Base-by-base conservation (phyloP, 139 green algal species). In the Chlorella sp. region DNA sequence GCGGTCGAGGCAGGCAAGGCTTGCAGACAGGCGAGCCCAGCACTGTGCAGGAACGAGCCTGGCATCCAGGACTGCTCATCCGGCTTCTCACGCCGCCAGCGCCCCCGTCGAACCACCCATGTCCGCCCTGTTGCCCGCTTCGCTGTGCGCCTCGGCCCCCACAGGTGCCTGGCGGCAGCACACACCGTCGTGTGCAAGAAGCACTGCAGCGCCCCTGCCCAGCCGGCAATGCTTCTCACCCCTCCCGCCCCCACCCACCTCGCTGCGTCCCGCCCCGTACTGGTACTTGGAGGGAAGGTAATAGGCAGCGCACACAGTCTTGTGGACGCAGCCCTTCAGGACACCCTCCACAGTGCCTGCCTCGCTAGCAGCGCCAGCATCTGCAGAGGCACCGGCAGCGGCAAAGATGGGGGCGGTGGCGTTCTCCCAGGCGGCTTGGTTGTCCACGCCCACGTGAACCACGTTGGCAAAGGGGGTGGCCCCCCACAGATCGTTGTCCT, bases 281-380 rank as follows among this genome's bases (percentile, higher is more conserved):
- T 66, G 64, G 64, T 80, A 81, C 84, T 88, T 88, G 40, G 40
- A 28, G n/a, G 84, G 84, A 39, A 88, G 84, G 68, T 48, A 88
- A 18, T 88, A 88, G 40, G 84, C 84, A 32, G 71, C 71, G 18
- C 84, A 88, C 68, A 81, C 84, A 3, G 71, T 80, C 39, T 36
- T 68, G 68, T 81, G 84, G 39, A 81, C 15, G 9, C 36, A 81
- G 66, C 40, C 73, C 66, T 81, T 68, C 64, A 2, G 48, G 48
- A 28, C 32, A 21, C 28, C 39, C 39, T 22, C 21, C 82, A 57
- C 64, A 2, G 34, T 18, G 28, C 5, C 34, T 5, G 16, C 82
- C 82, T 60, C 32, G 16, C 36, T 28, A 1, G n/a, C 82, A 11
- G 48, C 66, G 34, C 36, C 14, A 53, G 75, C 75, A 48, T 14